These are phyloP conservation scores for Clavispora fructus DNA, from an alignment of 805 yeast genomes.

Conservation along the genomic window DNA sequence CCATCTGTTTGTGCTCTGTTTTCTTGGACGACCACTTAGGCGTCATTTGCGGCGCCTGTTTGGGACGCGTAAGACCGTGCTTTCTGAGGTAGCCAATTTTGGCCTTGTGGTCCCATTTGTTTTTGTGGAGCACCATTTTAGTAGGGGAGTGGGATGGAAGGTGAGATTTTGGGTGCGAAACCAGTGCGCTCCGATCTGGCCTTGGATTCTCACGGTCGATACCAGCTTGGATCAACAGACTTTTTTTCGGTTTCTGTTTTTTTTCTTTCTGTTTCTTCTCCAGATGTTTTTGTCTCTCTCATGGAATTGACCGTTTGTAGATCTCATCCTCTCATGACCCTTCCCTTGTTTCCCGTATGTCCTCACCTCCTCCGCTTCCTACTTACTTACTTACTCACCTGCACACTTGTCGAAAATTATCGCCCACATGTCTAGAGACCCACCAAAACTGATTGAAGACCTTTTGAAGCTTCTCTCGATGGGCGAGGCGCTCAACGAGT, in stretches of 20 bases:
- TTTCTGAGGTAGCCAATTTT: conserved; percentile 34
- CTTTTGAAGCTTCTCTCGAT: conserved; percentile 49
- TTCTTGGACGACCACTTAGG: conserved; percentile 36
- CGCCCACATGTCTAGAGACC: not conserved
- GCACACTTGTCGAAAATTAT: not conserved
- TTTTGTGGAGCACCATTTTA: conserved; percentile 37
- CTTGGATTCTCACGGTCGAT: too few species aligned
- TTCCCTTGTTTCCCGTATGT: too few species aligned
- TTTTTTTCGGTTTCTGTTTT: too few species aligned
- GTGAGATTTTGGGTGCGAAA: conserved; percentile 8
- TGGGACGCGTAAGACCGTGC: conserved; percentile 28
- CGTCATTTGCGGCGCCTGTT: conserved; percentile 8
- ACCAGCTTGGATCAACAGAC: too few species aligned
- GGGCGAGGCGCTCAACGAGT: conserved; percentile 51
- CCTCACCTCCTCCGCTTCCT: not conserved
- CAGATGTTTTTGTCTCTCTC: too few species aligned
- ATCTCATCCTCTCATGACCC: too few species aligned
- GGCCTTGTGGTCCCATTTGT: conserved; percentile 42
- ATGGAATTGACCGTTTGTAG: too few species aligned
- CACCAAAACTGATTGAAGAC: conserved; percentile 43
- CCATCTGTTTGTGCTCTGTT: conserved; percentile 6
- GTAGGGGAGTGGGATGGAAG: not conserved
- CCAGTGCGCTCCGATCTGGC: not conserved
- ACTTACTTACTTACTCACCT: not conserved
- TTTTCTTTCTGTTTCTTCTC: not conserved